Evolutionary conservation across 2,329 filamentous ascomycete genomes (phyloP), one percentile per base, ranked within the genome.

Genomic region (Elsinoe fawcettii): DNA sequence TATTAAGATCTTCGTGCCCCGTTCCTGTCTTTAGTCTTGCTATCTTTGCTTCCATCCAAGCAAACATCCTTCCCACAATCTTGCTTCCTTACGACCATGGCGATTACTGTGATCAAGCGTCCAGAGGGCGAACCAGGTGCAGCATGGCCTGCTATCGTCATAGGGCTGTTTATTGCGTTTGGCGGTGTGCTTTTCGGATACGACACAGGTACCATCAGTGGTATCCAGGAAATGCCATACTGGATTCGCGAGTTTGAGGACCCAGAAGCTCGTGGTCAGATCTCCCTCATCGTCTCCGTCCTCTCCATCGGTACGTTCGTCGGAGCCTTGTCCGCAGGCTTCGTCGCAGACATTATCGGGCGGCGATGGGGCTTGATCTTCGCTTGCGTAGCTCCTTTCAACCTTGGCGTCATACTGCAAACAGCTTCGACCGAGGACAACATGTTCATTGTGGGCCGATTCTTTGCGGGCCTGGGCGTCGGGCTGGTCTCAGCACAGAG

Each of bases 311-410:
- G 62, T 53, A 63, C 62, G 12, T 63, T 63, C 27, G 39, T 63
- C 11, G 62, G 62, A 32, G 62, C 62, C 23, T 23, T 63, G 14
- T 46, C 51, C 12, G 62, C 85, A 55, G 87, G 87, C 75, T 85
- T 88, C 67, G 69, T 90, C 60, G 81, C 87, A 63, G 87, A 91
- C 70, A 79, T 75, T 70, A 81, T 86, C 57, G 87, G 87, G 63
- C 82, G 85, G 67, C 83, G 84, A 65, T 80, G 77, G 67, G 86
- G 85, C 57, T 80, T 88, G 69, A 83, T 88, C 57, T 11, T 70
- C 2, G 86, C 53, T 22, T 54, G 59, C 43, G 2, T 30, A 8
- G 44, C 49, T 39, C 49, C 49, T 4, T 60, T 62, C 59, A 55
- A 59, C 51, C 55, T 62, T 39, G 62, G 62, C 32, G 60, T 63